These are phyloP conservation scores for Saccharomycopsis lassenensis DNA, from an alignment of 805 yeast species.

Conservation along the genomic window DNA sequence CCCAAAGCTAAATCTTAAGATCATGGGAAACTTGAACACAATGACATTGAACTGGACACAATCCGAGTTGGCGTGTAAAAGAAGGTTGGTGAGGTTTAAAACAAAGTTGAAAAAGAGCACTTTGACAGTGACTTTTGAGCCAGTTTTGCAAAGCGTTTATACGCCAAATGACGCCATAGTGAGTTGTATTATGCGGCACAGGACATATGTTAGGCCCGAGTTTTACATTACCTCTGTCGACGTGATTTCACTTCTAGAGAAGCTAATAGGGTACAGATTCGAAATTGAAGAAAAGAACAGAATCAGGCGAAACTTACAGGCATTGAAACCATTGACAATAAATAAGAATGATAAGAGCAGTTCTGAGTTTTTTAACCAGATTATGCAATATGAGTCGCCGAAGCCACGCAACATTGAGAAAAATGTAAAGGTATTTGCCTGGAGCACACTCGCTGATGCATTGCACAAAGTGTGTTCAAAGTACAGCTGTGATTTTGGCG, in stretches of 20 bases:
- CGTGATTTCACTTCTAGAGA: constrained; percentile 44
- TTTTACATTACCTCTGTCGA: constrained; percentile 57
- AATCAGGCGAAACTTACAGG: constrained; percentile 55
- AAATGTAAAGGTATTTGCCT: constrained; percentile 55
- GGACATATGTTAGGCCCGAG: constrained; percentile 20
- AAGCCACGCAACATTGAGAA: constrained; percentile 62
- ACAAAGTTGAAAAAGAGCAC: constrained; percentile 19
- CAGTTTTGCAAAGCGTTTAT: constrained; percentile 29
- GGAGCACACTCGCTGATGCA: constrained; percentile 45
- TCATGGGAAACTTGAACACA: constrained; percentile 8
- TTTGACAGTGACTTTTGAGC: constrained; percentile 25
- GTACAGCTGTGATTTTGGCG: constrained; percentile 25
- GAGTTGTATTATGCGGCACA: constrained; percentile 50
- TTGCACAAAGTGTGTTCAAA: constrained; percentile 46
- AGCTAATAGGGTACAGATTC: constrained; percentile 42
- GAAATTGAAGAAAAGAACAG: constrained; percentile 61
- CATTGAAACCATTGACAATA: constrained; percentile 49
- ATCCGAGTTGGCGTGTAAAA: constrained; percentile 30
- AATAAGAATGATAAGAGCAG: not conserved
- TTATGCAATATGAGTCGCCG: constrained; percentile 54
- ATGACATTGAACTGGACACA: constrained; percentile 33
- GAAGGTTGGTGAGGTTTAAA: constrained; percentile 40
- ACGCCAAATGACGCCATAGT: constrained; percentile 34
- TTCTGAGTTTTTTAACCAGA: constrained; percentile 30
- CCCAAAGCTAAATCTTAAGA: constrained; percentile 7